phyloP scores from a whole-genome alignment of 441 rosid genomes.

The Populus hybrid region DNA sequence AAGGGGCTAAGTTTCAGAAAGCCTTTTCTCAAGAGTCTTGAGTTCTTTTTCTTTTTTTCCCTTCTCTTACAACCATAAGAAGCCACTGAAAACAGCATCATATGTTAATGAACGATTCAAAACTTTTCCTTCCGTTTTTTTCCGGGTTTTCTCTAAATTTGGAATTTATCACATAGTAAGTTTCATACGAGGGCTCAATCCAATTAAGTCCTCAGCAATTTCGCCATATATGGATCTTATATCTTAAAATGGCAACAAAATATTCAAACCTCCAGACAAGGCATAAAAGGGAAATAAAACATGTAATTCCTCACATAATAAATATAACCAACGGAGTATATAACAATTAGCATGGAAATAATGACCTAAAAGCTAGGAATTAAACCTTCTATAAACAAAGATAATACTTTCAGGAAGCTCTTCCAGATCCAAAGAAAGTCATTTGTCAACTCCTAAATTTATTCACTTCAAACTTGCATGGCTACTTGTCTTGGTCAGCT shows the following conservation, averaged over 20 bases:
- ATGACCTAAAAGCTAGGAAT: neutral
- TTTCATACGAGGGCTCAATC: constrained; percentile 16
- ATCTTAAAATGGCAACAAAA: neutral
- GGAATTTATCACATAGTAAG: constrained; percentile 19
- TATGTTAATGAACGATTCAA: neutral
- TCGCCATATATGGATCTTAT: neutral
- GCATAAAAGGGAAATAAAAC: neutral
- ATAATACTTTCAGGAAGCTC: too few relatives aligned
- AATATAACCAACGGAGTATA: neutral
- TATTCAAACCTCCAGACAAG: neutral
- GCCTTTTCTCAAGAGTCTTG: neutral
- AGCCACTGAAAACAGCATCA: neutral
- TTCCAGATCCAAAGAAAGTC: neutral
- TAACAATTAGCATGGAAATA: neutral
- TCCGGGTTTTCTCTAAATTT: constrained; percentile 11
- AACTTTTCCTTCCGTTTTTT: neutral
- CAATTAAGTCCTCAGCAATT: constrained; percentile 15
- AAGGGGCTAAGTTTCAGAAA: neutral
- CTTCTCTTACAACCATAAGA: too few relatives aligned
- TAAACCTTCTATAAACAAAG: neutral
- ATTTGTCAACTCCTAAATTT: neutral
- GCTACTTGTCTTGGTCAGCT: neutral
- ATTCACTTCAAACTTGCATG: neutral
- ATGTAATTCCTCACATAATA: neutral
- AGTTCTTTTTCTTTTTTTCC: too few relatives aligned